Evolutionary conservation across 176 grass and related monocot species (phyloP).

Genomic region (Triticum turgidum): DNA sequence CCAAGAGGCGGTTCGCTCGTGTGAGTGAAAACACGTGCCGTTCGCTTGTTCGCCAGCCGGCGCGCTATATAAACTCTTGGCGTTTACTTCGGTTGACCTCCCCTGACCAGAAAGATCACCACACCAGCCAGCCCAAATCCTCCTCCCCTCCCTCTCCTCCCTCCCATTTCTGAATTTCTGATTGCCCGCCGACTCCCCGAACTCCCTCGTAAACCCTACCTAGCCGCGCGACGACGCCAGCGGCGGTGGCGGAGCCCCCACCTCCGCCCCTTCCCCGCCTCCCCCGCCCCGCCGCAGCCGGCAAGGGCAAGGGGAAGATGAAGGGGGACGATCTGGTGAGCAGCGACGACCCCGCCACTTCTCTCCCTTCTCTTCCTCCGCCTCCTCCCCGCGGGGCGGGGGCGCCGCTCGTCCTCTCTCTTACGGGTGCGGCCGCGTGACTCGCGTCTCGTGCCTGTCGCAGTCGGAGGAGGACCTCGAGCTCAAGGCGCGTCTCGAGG

Average conservation of each 20-base stretch:
- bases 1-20: too few relatives aligned
- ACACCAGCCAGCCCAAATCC: too few relatives aligned
- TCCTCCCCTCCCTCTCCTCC: too few relatives aligned
- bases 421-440: neutral
- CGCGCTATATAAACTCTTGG: too few relatives aligned
- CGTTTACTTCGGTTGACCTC: too few relatives aligned
- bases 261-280: neutral
- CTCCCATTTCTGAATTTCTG: too few relatives aligned
- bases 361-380: neutral
- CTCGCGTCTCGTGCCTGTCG: neutral
- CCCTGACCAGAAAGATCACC: too few relatives aligned
- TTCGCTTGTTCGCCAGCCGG: too few relatives aligned
- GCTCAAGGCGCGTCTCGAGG: constrained; percentile 83
- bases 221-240: neutral
- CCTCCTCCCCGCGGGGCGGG: too few relatives aligned
- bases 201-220: too few relatives aligned
- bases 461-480: constrained; percentile 94
- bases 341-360: neutral
- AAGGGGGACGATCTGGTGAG: constrained; percentile 61
- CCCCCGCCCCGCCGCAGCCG: constrained; percentile 5
- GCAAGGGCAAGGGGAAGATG: constrained; percentile 38
- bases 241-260: neutral
- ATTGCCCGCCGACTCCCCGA: too few relatives aligned
- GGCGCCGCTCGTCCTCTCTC: neutral
- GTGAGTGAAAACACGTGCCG: too few relatives aligned